These are phyloP conservation scores for Phlebiopsis flavidoalba DNA, from an alignment of 768 basidiomycete species.

Conservation along the genomic window DNA sequence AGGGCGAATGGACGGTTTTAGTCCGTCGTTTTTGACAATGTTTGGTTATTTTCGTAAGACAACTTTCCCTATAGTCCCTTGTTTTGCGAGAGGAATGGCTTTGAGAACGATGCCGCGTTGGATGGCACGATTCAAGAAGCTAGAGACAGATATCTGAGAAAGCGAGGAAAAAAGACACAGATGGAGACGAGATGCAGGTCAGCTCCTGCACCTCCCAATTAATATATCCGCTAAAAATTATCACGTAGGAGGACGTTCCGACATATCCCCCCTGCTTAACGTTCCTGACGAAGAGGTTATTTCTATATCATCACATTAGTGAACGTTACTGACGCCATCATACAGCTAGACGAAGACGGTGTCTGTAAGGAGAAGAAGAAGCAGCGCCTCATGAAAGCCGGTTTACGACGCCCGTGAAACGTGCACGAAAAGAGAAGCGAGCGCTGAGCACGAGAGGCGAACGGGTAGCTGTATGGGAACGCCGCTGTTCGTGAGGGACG, in stretches of 20 bases:
- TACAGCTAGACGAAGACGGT: constrained; percentile 80
- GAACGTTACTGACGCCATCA: not conserved
- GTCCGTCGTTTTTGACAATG: no score
- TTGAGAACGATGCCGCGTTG: constrained; percentile 72
- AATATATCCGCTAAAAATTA: not conserved
- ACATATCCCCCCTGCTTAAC: constrained; percentile 90
- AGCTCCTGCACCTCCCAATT: constrained; percentile 11
- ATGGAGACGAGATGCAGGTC: constrained; percentile 60
- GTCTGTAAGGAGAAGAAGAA: constrained; percentile 89
- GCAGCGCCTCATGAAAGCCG: constrained; percentile 89
- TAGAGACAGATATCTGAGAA: constrained; percentile 75
- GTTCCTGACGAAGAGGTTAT: constrained; percentile 80
- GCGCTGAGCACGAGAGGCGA: constrained; percentile 75
- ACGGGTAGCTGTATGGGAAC: constrained; percentile 49
- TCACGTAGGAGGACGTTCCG: constrained; percentile 64
- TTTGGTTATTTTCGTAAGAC: no score
- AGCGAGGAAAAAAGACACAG: constrained; percentile 71
- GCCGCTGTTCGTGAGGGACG: constrained; percentile 65
- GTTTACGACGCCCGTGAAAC: constrained; percentile 86
- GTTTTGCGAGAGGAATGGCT: constrained; percentile 63
- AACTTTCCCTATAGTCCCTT: constrained; percentile 38
- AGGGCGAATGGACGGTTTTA: constrained; percentile 74
- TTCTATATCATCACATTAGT: constrained; percentile 10
- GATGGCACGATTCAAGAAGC: constrained; percentile 83
- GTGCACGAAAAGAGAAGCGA: constrained; percentile 85